A percentile compares a stretch with the other conserved stretches of the same genome.
Evolutionary conservation across 1,139 yeast genomes (phyloP).

Genomic region (Zhuliangozyma parablackwelliae): DNA sequence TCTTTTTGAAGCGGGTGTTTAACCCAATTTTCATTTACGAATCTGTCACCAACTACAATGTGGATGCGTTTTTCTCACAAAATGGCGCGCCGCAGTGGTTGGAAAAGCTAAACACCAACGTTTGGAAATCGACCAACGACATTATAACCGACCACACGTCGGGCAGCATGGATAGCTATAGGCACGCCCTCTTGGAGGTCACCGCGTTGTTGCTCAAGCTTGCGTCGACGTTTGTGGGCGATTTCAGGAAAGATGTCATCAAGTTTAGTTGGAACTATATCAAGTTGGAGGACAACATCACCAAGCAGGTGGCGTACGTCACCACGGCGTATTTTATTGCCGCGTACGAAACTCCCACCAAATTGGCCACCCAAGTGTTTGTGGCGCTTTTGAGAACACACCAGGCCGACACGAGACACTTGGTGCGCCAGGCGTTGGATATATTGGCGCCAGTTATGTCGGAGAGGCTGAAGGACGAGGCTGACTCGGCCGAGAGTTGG

Average conservation of each 20-base stretch:
- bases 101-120: conserved; percentile 50
- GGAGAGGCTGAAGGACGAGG: conserved; percentile 50
- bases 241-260: conserved; percentile 79
- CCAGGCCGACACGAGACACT: conserved; percentile 76
- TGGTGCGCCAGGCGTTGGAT: conserved; percentile 86
- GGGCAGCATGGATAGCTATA: conserved; percentile 69
- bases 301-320: conserved; percentile 91
- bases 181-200: conserved; percentile 76
- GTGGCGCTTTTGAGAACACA: conserved; percentile 84
- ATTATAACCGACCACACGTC: conserved; percentile 55
- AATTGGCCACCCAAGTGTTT: conserved; percentile 86
- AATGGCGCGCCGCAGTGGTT: conserved; percentile 53
- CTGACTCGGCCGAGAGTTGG: conserved; percentile 70
- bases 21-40: conserved; percentile 66
- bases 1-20: conserved; percentile 58
- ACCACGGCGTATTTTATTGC: conserved; percentile 84
- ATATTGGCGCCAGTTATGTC: conserved; percentile 86
- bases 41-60: conserved; percentile 45
- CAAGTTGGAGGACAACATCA: conserved; percentile 80
- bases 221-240: conserved; percentile 57
- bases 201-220: conserved; percentile 73
- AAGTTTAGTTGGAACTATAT: conserved; percentile 94
- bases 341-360: conserved; percentile 84
- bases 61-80: conserved; percentile 44
- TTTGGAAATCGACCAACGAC: conserved; percentile 69